Evolutionary conservation across 2,329 filamentous ascomycete genomes (phyloP).

Genomic region (Neophaeococcomyces mojaviensis): DNA sequence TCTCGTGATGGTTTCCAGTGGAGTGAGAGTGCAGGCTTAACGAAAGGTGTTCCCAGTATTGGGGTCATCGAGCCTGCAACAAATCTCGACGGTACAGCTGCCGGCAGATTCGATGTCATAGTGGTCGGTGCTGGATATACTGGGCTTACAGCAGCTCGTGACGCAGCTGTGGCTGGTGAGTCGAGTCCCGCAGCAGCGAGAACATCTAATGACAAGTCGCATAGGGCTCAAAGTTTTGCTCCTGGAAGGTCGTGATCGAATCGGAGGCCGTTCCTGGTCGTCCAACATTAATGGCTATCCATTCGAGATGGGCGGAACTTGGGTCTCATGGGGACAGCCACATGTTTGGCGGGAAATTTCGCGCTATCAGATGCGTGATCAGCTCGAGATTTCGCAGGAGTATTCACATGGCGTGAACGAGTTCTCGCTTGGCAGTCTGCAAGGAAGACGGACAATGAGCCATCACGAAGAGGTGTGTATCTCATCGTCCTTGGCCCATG

Average conservation of each 20-base stretch:
- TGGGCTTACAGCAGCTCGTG: constrained; percentile 26
- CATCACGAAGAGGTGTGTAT: constrained; percentile 35
- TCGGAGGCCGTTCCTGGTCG: constrained; percentile 43
- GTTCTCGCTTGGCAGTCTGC: constrained; percentile 32
- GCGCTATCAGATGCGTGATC: constrained; percentile 37
- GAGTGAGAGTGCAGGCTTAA: constrained; percentile 20
- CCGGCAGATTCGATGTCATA: constrained; percentile 99
- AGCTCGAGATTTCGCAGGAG: constrained; percentile 34
- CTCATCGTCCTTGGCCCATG: background rate
- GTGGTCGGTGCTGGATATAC: constrained; percentile 65
- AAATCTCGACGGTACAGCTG: constrained; percentile 63
- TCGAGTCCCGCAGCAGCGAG: background rate
- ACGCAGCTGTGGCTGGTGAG: constrained; percentile 23
- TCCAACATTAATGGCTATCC: constrained; percentile 38
- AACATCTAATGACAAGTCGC: background rate
- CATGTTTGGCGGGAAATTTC: constrained; percentile 40
- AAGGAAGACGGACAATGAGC: constrained; percentile 31
- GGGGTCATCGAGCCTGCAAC: constrained; percentile 20
- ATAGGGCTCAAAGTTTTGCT: constrained; percentile 35
- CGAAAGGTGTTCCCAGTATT: constrained; percentile 19
- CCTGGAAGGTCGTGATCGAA: constrained; percentile 41
- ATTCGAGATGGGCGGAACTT: constrained; percentile 45
- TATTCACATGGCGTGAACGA: constrained; percentile 37
- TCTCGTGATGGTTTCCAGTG: constrained; percentile 24
- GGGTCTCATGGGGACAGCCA: constrained; percentile 40